phyloP scores from a whole-genome alignment of 331 rosid genomes.

The Acacia pycnantha region DNA sequence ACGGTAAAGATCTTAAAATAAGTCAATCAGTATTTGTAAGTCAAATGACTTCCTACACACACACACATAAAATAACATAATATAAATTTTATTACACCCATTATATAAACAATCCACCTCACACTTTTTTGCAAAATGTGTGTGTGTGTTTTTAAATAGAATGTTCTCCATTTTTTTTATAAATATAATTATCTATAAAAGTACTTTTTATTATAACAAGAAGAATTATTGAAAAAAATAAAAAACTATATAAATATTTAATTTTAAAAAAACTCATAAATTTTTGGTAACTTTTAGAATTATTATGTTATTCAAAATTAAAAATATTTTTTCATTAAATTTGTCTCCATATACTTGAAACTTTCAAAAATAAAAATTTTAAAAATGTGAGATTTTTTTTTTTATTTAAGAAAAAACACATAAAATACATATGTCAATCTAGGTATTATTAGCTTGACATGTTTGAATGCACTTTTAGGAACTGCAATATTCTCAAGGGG shows the following conservation, averaged over 20 bases:
- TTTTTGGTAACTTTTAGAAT: background rate
- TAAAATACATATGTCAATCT: background rate
- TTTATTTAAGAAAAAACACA: background rate
- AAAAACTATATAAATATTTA: too few species aligned
- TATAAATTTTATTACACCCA: too few species aligned
- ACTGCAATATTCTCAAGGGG: background rate
- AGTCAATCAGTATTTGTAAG: background rate
- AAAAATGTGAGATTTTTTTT: background rate
- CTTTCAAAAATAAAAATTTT: background rate
- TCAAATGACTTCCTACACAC: background rate
- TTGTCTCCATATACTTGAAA: background rate
- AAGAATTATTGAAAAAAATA: too few species aligned
- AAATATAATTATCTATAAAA: too few species aligned
- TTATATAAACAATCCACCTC: too few species aligned
- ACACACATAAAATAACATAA: background rate
- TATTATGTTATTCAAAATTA: background rate
- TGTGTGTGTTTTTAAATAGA: too few species aligned
- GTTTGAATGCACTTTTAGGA: background rate
- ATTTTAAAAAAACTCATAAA: background rate
- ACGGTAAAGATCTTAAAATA: background rate
- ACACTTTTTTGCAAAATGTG: too few species aligned
- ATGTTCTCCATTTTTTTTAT: too few species aligned
- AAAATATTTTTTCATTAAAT: background rate
- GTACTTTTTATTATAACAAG: too few species aligned
- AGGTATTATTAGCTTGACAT: background rate